A percentile compares a stretch with the other conserved stretches of the same genome.
These are phyloP conservation scores for Sugiyamaella boreocaroliniensis DNA, from an alignment of 805 yeast species.

Conservation along the genomic window DNA sequence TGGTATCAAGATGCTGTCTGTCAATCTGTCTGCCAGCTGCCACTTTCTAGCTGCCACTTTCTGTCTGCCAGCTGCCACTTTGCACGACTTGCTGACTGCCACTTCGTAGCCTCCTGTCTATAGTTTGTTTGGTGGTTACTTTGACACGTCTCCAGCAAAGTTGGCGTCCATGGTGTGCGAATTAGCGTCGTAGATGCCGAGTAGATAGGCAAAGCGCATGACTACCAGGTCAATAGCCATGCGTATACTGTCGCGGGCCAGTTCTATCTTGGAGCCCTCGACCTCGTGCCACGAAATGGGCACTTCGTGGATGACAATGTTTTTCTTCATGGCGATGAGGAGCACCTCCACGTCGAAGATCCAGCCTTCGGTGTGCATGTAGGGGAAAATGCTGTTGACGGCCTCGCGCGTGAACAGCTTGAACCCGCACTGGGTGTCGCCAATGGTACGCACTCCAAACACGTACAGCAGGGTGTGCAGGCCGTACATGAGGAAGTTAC, in stretches of 20 bases:
- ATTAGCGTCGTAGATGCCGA: slow-evolving; percentile 59
- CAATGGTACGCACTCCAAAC: slow-evolving; percentile 80
- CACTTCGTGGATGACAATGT: slow-evolving; percentile 63
- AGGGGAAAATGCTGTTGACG: slow-evolving; percentile 63
- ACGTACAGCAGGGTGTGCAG: slow-evolving; percentile 78
- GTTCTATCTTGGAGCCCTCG: slow-evolving; percentile 86
- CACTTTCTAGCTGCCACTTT: too few relatives aligned
- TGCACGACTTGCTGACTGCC: too few relatives aligned
- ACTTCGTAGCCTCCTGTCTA: too few relatives aligned
- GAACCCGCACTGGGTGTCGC: slow-evolving; percentile 97
- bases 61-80: too few relatives aligned
- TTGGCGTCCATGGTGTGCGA: slow-evolving; percentile 8
- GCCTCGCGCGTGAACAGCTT: slow-evolving; percentile 78
- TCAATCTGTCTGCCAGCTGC: too few relatives aligned
- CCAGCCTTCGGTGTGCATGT: slow-evolving; percentile 96
- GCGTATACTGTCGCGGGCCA: slow-evolving; percentile 80
- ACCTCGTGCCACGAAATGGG: slow-evolving; percentile 97
- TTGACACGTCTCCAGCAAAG: background rate
- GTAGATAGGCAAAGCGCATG: slow-evolving; percentile 77
- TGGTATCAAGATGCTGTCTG: background rate
- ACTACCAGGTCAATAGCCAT: slow-evolving; percentile 94
- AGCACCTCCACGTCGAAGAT: slow-evolving; percentile 93
- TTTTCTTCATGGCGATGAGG: slow-evolving; percentile 67
- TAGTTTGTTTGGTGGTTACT: background rate
- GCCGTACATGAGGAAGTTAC: slow-evolving; percentile 90